Evolutionary conservation across 176 grass and related monocot species (phyloP), one percentile per base, ranked within the genome.

Genomic region (Phragmites australis): DNA sequence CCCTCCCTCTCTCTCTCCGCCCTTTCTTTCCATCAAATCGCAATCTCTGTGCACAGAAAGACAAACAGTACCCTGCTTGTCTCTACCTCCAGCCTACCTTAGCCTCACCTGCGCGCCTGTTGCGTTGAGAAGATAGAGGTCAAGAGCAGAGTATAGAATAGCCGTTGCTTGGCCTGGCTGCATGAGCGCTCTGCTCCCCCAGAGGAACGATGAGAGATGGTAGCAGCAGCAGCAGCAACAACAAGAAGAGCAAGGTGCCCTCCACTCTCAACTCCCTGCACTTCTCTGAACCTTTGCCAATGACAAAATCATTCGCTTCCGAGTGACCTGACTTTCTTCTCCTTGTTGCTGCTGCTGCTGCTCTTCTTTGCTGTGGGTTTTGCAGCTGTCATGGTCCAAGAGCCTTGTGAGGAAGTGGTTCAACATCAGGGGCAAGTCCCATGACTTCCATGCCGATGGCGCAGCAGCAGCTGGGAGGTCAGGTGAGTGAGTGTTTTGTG

Each of bases 361-460:
- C 10, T 48, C 80, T 9, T 65, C 85, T 15, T 29, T 71, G 6
- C 8, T 27, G 8, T 34, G 47, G 64, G 17, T 78, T 40, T 6
- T 75, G 90, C 82, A 93, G 91, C 77, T 93, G 44, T 85, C 88
- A 64, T 93, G 91, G 91, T 88, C 94, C 81, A 97, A 92, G 84
- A 88, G 80, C 81, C 81, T 97, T 18, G 83, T 97, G 75, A 84
- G 75, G 88, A 97, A 94, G 86, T 97, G 91, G 94, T 97, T 97
- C 83, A 94, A 94, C 63, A 94, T 90, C 68, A 92, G 82, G 84
- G 84, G 92, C 73, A 97, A 97, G 85, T 72, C 89, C 82, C 89
- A 92, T 17, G 92, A 97, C 65, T 97, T 92, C 75, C 89, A 94
- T 77, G 83, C 88, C 53, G 94, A 97, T 75, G 88, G 80, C 53